Evolutionary conservation across 495 filamentous ascomycete species (phyloP), one percentile per base, ranked within the genome.

Genomic region (Aspergillus nidulans): DNA sequence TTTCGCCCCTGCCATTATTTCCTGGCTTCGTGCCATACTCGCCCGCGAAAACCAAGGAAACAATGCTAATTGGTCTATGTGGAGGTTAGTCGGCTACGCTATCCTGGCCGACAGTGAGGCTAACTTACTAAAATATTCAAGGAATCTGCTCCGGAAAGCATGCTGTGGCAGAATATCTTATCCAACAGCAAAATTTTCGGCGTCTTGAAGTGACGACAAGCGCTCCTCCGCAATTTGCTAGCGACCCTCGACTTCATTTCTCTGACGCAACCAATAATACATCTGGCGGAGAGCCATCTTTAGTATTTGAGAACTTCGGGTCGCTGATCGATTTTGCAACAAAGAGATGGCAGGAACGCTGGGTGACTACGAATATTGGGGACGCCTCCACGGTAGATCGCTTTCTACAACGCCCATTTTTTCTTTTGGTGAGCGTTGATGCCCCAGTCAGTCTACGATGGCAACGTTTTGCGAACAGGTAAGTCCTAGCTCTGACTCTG

Each of bases 41-140:
- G n/a, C 10, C 12, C 32, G 6, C 19, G 12, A 12, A 36, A 5
- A 13, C 32, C 4, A 39, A n/a, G 3, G 18, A 6, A 52, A 77
- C 62, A 55, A 97, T 97, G 92, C 82, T 98, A 20, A 90, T 98
- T 56, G 92, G 94, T 40, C 76, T 98, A 53, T 97, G 91, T 69
- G 92, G 94, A 70, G 85, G 91, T 91, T 79, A 71, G 75, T 64
- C 49, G 54, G 49, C 44, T 50, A 40, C 55, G 56, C 41, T 23
- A 49, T 30, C 28, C 50, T 52, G 40, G 30, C 47, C 52, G 1
- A 20, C 24, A 5, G 18, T 19, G 24, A 44, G 28, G 39, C 56
- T 52, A 48, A 57, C 57, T 16, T 57, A 66, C 48, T 46, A 46
- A 34, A 36, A 10, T 30, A 63, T 2, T 26, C 23, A 64, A 95